Base-by-base conservation (phyloP, 441 rosid genomes). In the Arabidopsis lyrata region DNA sequence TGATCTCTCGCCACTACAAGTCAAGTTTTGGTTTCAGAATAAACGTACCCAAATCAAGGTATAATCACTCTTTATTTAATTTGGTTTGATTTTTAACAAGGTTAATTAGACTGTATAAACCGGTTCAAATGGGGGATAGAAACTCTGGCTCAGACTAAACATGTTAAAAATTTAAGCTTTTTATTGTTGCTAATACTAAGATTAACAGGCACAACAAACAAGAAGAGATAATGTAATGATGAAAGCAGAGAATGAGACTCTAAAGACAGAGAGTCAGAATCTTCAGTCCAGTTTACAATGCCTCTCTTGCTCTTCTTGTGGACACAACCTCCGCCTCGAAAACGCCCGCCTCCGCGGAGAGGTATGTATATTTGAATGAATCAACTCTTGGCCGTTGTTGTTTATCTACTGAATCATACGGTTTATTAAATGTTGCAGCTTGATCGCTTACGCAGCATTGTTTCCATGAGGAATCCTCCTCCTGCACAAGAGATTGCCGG, bases 301-400 rank as follows among this genome's bases (percentile, higher is more conserved):
- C 69, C 76, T 89, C 41, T 63, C 79, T 3, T 92, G 98, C 82
- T 88, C 95, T 42, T 86, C 66, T 68, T 90, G 98, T 56, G 89
- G 85, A 16, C 61, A 86, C 55, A 91, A 93, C 18, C 80, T 90
- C 82, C 88, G 86, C 9, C 81, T 88, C 0, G 98, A 93, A 72
- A 90, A 90, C 83, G 86, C 91, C 6, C 79, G 90, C 3, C 93
- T 90, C 24, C 84, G 88, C 59, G 88, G 88, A 58, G 90, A 90
- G 93, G 95, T 91, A 74, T 31, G 13, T 16, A 57, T 48, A 18
- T 36, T 38, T 6, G 1, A 38, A 66, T 9, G 49, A 35, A 35
- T 47, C 5, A 14, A 9, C 35, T 60, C 49, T 13, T 16, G 38
- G 16, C 18, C 4, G 6, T 49, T 32, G 50, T 49, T 71, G 32